These are phyloP conservation scores for Coniochaeta sp. DNA, from an alignment of 2,329 filamentous ascomycete species.

Conservation along the genomic window DNA sequence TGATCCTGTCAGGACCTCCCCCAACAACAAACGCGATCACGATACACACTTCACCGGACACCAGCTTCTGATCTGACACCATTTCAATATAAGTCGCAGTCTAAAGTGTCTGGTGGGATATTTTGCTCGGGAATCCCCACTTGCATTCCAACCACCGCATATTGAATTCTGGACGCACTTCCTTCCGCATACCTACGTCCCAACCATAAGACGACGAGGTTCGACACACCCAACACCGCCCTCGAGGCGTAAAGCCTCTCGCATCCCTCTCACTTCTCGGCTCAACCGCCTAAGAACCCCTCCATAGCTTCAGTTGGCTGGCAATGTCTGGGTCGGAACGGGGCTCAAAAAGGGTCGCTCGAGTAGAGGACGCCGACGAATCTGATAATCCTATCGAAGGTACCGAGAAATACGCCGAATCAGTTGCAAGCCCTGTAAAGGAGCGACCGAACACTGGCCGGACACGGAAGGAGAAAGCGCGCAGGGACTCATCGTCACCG, in stretches of 20 bases:
- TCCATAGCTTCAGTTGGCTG: conserved; percentile 7
- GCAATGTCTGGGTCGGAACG: conserved; percentile 34
- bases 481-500: conserved; percentile 29
- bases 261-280: background rate
- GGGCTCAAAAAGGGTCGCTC: conserved; percentile 27
- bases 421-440: conserved; percentile 37
- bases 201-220: background rate
- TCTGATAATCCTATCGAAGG: conserved; percentile 32
- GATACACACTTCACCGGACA: background rate
- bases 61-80: background rate
- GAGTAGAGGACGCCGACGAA: conserved; percentile 46
- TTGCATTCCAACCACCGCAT: background rate
- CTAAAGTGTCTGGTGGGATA: background rate
- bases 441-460: conserved; percentile 46
- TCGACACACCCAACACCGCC: background rate
- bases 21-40: background rate
- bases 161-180: background rate
- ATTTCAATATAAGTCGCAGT: background rate
- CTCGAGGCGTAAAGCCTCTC: conserved; percentile 4
- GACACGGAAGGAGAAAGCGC: conserved; percentile 33
- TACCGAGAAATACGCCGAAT: conserved; percentile 38
- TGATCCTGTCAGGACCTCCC: background rate
- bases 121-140: background rate
- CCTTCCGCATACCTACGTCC: background rate
- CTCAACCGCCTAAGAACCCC: background rate